Conservation (phyloP, 2,329 filamentous ascomycete genomes). For the Curvularia sp. region DNA sequence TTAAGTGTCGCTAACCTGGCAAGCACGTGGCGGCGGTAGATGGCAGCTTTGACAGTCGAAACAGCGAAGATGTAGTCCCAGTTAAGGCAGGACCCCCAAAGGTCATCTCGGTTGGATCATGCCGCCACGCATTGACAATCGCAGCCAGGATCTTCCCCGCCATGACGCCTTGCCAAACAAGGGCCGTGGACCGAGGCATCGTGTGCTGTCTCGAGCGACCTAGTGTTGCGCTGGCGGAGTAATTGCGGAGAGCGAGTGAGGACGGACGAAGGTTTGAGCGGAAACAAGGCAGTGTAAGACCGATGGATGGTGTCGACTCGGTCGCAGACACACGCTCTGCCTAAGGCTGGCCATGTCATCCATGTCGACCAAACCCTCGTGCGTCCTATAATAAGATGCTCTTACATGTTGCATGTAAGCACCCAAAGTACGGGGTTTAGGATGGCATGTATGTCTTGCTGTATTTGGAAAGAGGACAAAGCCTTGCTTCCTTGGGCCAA, state of each 20-base stretch:
- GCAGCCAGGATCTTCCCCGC: conserved; percentile 10
- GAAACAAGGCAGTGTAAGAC: not conserved
- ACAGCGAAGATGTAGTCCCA: not conserved
- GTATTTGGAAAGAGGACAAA: too few relatives aligned
- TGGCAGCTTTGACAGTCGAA: not conserved
- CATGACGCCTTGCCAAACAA: not conserved
- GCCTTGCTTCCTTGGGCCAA: too few relatives aligned
- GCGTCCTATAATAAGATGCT: not conserved
- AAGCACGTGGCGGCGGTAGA: not conserved
- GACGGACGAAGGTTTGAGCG: not conserved
- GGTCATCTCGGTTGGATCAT: conserved; percentile 15
- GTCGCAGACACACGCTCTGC: not conserved
- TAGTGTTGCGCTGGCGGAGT: not conserved
- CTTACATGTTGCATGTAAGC: not conserved
- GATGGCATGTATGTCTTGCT: too few relatives aligned
- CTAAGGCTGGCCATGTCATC: not conserved
- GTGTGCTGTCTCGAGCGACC: not conserved
- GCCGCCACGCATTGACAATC: conserved; percentile 4
- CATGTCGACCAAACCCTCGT: not conserved
- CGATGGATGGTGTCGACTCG: not conserved
- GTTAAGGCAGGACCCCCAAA: conserved; percentile 6
- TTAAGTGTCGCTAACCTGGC: not conserved
- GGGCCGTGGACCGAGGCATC: conserved; percentile 11
- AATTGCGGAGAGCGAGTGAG: not conserved
- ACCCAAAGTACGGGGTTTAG: not conserved